Conservation (phyloP, 306 rosid genomes). For the Luffa acutangula region DNA sequence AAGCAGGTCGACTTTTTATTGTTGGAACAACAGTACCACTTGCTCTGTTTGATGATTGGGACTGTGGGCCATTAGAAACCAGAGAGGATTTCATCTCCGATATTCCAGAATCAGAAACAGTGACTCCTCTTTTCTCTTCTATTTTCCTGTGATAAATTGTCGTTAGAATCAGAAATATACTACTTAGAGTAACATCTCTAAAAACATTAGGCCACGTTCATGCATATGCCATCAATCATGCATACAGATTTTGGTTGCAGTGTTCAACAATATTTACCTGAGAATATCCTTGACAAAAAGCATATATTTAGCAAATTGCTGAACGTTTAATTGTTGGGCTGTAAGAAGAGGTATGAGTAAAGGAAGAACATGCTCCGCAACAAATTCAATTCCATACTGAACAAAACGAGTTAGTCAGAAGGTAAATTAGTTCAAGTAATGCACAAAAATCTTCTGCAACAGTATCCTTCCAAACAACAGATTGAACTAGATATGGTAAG, state of each 20-base stretch:
- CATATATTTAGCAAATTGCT: constrained; percentile 98
- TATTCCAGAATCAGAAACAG: constrained; percentile 61
- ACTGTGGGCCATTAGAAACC: constrained; percentile 39
- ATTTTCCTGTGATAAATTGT: constrained; percentile 48
- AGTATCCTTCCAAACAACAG: background rate
- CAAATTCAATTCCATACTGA: constrained; percentile 90
- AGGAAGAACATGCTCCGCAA: constrained; percentile 95
- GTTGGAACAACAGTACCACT: constrained; percentile 29
- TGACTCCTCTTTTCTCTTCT: constrained; percentile 93
- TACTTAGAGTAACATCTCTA: background rate
- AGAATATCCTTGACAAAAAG: constrained; percentile 94
- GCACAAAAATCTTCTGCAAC: background rate
- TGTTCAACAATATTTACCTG: constrained; percentile 35
- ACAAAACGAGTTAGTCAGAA: constrained; percentile 21
- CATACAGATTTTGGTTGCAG: background rate
- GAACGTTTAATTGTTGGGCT: constrained; percentile 87
- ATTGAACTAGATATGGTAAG: background rate
- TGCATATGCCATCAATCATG: background rate
- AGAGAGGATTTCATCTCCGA: constrained; percentile 50
- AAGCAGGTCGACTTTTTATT: constrained; percentile 40
- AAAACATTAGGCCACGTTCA: background rate
- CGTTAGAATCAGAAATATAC: background rate
- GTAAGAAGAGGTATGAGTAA: constrained; percentile 67
- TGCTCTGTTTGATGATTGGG: constrained; percentile 32
- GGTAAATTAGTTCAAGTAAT: constrained; percentile 9